phyloP scores from a whole-genome alignment of 352 stramenopile genomes.

The Pythium rishiriense region DNA sequence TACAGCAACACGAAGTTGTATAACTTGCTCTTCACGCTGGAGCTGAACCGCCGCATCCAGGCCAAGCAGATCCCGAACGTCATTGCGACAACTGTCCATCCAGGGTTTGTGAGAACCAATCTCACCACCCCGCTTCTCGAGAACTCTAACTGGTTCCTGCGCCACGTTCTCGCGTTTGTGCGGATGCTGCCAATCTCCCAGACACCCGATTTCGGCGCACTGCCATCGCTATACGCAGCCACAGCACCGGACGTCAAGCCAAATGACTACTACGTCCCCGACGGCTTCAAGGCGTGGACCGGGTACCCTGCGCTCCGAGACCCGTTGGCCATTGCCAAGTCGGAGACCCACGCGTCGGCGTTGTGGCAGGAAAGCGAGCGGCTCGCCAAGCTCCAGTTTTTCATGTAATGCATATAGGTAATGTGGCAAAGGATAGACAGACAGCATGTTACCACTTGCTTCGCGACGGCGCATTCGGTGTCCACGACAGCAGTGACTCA shows the following conservation, averaged over 20 bases:
- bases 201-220: constrained; percentile 37
- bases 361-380: constrained; percentile 11
- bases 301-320: constrained; percentile 15
- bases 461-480: too few species aligned
- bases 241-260: constrained; percentile 31
- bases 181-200: constrained; percentile 37
- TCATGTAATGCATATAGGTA: background rate
- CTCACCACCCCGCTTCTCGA: constrained; percentile 1
- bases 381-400: background rate
- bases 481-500: too few species aligned
- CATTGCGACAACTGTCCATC: constrained; percentile 30
- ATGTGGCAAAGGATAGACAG: too few species aligned
- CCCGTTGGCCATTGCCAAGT: background rate
- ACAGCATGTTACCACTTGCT: too few species aligned
- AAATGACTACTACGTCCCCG: constrained; percentile 36
- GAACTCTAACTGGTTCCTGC: constrained; percentile 28
- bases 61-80: constrained; percentile 24
- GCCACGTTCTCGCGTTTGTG: constrained; percentile 32
- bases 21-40: constrained; percentile 47
- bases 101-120: constrained; percentile 37
- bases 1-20: constrained; percentile 48
- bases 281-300: constrained; percentile 29
- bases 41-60: constrained; percentile 39
- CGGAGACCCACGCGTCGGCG: background rate
- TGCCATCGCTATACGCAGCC: constrained; percentile 45